Base-by-base conservation (phyloP, 805 yeast genomes). In the Kazachstania psychrophila region DNA sequence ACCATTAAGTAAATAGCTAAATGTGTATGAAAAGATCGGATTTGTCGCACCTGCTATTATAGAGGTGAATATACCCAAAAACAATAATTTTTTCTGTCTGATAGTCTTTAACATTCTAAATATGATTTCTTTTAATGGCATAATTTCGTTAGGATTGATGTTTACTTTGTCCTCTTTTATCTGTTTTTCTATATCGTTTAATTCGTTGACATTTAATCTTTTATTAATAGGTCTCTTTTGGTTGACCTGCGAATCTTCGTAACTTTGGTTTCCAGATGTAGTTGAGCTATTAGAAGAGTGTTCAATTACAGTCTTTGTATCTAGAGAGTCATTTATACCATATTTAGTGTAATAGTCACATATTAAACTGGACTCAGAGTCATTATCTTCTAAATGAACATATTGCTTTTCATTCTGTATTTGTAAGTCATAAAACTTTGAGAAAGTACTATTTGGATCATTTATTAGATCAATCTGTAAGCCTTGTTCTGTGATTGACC, bases 21-120 rank as follows among this genome's bases (percentile, higher is more conserved):
- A 75, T 19, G 81, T 72, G 52, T 60, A 87, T 0, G 96, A 82
- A 44, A 92, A 86, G 0, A 83, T 60, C 0, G 97, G 96, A 40
- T 75, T 78, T 1, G 73, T 57, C 0, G 69, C 70, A 9, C 94
- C 88, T 41, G 78, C 75, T 1, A 72, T 32, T 0, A 77, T 43
- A 0, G 87, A 65, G 5, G 70, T 45, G 0, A 69, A 0, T 1
- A 82, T 37, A 0, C 96, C 96, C 1, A 70, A 1, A 1, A 54
- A 10, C 1, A 75, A 47, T 3, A 58, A 41, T 4, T 30, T 17
- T 31, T 54, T 62, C 8, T 44, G 45, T 14, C 46, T 48, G 2
- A 51, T 55, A 1, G 53, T 54, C 6, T 24, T 41, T 6, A 48
- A 40, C 66, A 42, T 39, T 14, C 44, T 48, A 26, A 39, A 47